These are phyloP conservation scores for Boletellus ananas DNA, from an alignment of 768 basidiomycete genomes.

Conservation along the genomic window DNA sequence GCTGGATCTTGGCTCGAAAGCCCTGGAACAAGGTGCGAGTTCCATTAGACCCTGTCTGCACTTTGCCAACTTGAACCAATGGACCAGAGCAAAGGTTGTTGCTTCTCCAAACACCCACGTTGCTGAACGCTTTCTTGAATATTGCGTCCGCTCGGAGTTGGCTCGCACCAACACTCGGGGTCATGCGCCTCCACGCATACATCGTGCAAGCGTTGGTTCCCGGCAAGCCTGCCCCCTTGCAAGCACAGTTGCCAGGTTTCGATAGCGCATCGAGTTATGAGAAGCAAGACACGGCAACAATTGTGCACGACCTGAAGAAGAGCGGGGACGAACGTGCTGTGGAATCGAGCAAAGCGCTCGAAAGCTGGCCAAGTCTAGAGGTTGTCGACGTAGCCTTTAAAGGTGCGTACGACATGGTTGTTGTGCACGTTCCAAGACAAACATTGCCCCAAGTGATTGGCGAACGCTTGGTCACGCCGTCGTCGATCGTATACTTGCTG, in stretches of 20 bases:
- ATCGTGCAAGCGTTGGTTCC: conserved; percentile 81
- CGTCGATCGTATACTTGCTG: conserved; percentile 81
- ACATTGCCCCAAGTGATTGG: conserved; percentile 64
- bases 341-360: conserved; percentile 50
- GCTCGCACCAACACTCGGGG: conserved; percentile 72
- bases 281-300: conserved; percentile 13
- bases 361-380: conserved; percentile 72
- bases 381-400: conserved; percentile 82
- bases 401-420: conserved; percentile 44
- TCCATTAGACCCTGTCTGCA: background rate
- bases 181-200: conserved; percentile 81
- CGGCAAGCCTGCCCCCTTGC: conserved; percentile 38
- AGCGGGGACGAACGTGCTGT: conserved; percentile 14
- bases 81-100: conserved; percentile 65
- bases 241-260: conserved; percentile 80
- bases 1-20: conserved; percentile 45
- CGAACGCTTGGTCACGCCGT: conserved; percentile 83
- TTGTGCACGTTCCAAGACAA: background rate
- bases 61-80: background rate
- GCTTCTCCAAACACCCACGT: conserved; percentile 64
- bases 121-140: conserved; percentile 78
- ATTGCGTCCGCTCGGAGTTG: conserved; percentile 86
- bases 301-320: conserved; percentile 18
- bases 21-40: conserved; percentile 61
- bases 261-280: conserved; percentile 36